A percentile compares a stretch with the other conserved stretches of the same genome.
Conservation (phyloP, 2,329 filamentous ascomycete genomes). For the Paracoccidioides brasiliensis region DNA sequence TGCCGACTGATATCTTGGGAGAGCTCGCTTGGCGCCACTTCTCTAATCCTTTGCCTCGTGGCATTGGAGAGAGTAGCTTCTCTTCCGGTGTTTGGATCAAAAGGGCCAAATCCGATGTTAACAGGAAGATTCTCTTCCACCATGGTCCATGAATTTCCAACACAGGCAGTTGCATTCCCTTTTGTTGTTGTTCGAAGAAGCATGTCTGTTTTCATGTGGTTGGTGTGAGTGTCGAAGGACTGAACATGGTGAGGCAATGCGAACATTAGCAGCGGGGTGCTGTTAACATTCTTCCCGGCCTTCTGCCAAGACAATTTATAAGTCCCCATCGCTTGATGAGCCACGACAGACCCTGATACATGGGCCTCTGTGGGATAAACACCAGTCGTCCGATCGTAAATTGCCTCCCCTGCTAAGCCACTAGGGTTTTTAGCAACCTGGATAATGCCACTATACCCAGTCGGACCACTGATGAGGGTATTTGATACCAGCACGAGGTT, state of each 20-base stretch:
- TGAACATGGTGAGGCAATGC: slow-evolving; percentile 74
- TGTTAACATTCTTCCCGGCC: slow-evolving; percentile 46
- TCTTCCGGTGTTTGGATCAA: slow-evolving; percentile 42
- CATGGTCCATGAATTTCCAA: slow-evolving; percentile 65
- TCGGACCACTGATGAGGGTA: slow-evolving; percentile 49
- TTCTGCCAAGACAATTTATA: slow-evolving; percentile 68
- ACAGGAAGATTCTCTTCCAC: slow-evolving; percentile 59
- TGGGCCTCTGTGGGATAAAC: slow-evolving; percentile 55
- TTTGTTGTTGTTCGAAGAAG: slow-evolving; percentile 72
- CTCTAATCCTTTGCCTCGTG: slow-evolving; percentile 47
- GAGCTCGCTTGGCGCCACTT: slow-evolving; percentile 58
- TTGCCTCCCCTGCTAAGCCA: slow-evolving; percentile 43
- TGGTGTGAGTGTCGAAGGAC: slow-evolving; percentile 53
- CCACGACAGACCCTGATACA: slow-evolving; percentile 47
- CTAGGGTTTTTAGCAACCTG: slow-evolving; percentile 69
- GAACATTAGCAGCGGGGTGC: slow-evolving; percentile 60
- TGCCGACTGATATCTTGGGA: slow-evolving; percentile 61
- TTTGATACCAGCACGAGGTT: slow-evolving; percentile 57
- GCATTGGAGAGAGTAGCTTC: slow-evolving; percentile 28
- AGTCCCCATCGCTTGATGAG: slow-evolving; percentile 45
- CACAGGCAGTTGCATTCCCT: slow-evolving; percentile 59
- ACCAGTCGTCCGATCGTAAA: slow-evolving; percentile 65
- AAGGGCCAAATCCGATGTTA: slow-evolving; percentile 66
- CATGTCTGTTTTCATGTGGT: slow-evolving; percentile 39
- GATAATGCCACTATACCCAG: slow-evolving; percentile 61